These are phyloP conservation scores for Tolypocladium paradoxum DNA, from an alignment of 2,329 filamentous ascomycete species.

Conservation along the genomic window DNA sequence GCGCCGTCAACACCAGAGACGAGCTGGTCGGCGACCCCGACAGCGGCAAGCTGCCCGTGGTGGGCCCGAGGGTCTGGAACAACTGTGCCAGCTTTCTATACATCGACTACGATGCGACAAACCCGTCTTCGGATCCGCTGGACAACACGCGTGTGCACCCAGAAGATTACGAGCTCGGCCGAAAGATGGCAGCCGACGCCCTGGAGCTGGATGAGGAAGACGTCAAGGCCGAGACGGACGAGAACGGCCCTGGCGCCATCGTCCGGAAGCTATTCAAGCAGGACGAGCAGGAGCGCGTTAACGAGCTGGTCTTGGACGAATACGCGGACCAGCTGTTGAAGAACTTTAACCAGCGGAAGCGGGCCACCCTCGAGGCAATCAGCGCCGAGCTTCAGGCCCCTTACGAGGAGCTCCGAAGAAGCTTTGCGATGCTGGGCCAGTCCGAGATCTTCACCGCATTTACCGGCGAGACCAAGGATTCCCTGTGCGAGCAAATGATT, in stretches of 20 bases:
- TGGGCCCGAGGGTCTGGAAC: conserved; percentile 85
- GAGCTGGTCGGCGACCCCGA: conserved; percentile 86
- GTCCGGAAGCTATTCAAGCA: conserved; percentile 93
- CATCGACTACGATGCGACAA: conserved; percentile 77
- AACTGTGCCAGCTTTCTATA: conserved; percentile 95
- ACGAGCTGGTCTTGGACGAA: conserved; percentile 90
- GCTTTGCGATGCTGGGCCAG: conserved; percentile 57
- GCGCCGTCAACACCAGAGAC: conserved; percentile 70
- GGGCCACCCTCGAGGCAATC: conserved; percentile 91
- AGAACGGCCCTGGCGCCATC: conserved; percentile 81
- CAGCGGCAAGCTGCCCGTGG: conserved; percentile 63
- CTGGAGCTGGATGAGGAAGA: conserved; percentile 96
- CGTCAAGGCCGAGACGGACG: conserved; percentile 85
- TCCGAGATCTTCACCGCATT: conserved; percentile 94
- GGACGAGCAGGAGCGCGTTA: conserved; percentile 86
- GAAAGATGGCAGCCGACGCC: conserved; percentile 97
- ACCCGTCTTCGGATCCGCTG: conserved; percentile 75
- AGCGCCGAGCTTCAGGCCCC: conserved; percentile 84
- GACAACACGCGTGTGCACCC: conserved; percentile 97
- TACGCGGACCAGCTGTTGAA: conserved; percentile 92
- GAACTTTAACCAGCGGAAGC: conserved; percentile 89
- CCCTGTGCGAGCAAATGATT: conserved; percentile 82
- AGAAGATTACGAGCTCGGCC: conserved; percentile 94
- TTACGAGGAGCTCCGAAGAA: conserved; percentile 85
- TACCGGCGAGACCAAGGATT: conserved; percentile 81